Evolutionary conservation across 495 filamentous ascomycete species (phyloP).

Genomic region (Talaromyces ruber): DNA sequence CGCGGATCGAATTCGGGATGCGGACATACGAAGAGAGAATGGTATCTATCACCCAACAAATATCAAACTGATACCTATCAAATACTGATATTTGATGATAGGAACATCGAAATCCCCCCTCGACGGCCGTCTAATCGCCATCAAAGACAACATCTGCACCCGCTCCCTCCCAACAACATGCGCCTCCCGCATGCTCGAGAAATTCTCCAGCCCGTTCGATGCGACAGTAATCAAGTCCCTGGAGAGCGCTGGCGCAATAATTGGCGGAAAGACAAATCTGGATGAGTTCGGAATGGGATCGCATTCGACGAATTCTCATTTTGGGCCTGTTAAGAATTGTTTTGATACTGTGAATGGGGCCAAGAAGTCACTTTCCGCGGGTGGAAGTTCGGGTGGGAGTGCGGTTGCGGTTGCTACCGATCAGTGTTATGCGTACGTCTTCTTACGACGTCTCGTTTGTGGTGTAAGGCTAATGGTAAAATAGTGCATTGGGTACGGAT

Average conservation of each 20-base stretch:
- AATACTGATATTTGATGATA: conserved; percentile 9
- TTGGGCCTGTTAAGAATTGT: conserved; percentile 55
- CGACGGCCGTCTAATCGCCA: conserved; percentile 54
- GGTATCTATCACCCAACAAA: conserved; percentile 21
- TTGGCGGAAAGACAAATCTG: conserved; percentile 80
- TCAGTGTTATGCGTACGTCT: conserved; percentile 56
- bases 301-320: conserved; percentile 67
- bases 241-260: conserved; percentile 50
- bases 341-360: conserved; percentile 5
- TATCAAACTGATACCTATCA: neutral
- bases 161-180: conserved; percentile 65
- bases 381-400: conserved; percentile 91
- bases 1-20: conserved; percentile 27
- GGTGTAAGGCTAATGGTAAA: neutral
- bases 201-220: conserved; percentile 67
- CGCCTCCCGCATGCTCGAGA: conserved; percentile 65
- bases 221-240: conserved; percentile 72
- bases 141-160: conserved; percentile 91
- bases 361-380: conserved; percentile 51
- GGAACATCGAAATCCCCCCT: conserved; percentile 23
- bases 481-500: conserved; percentile 79
- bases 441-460: conserved; percentile 5
- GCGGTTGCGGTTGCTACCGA: conserved; percentile 72
- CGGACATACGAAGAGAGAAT: conserved; percentile 28
- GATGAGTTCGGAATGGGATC: conserved; percentile 99